Percentiles rank a stretch among this genome's conserved stretches.
Conservation (phyloP, 768 basidiomycete species). For the Pleurotus sapidus region DNA sequence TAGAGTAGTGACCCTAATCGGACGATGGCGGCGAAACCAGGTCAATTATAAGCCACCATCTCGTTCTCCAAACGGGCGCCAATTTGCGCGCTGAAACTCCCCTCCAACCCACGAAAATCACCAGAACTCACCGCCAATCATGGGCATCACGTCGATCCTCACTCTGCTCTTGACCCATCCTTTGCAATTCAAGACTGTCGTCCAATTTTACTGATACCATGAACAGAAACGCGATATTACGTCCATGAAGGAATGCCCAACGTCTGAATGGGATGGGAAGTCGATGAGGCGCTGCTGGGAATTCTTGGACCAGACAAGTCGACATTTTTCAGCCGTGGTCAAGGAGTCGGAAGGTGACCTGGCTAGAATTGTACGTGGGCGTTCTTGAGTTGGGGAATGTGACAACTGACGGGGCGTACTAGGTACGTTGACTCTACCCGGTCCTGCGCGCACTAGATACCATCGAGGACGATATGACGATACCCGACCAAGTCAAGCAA, state of each 20-base stretch:
- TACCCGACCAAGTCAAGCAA: constrained; percentile 83
- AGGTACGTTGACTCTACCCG: constrained; percentile 96
- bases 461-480: constrained; percentile 97
- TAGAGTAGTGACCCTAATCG: neutral
- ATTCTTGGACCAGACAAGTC: constrained; percentile 82
- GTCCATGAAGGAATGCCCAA: constrained; percentile 63
- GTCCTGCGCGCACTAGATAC: constrained; percentile 95
- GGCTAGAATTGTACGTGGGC: constrained; percentile 75
- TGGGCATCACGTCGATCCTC: constrained; percentile 62
- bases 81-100: no score
- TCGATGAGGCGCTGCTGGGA: constrained; percentile 91
- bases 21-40: neutral
- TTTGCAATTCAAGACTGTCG: constrained; percentile 74
- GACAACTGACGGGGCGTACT: constrained; percentile 1
- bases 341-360: constrained; percentile 96
- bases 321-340: constrained; percentile 91
- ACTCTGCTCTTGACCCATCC: constrained; percentile 75
- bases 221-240: constrained; percentile 83
- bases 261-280: constrained; percentile 83
- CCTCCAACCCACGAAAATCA: no score
- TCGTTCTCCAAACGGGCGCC: neutral
- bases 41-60: neutral
- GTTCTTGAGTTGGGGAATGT: neutral
- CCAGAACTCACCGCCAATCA: constrained; percentile 18
- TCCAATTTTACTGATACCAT: constrained; percentile 84